Percentiles rank a stretch among this genome's conserved stretches.
Conservation (phyloP, 805 yeast species). For the Nakazawaea anatomiae region DNA sequence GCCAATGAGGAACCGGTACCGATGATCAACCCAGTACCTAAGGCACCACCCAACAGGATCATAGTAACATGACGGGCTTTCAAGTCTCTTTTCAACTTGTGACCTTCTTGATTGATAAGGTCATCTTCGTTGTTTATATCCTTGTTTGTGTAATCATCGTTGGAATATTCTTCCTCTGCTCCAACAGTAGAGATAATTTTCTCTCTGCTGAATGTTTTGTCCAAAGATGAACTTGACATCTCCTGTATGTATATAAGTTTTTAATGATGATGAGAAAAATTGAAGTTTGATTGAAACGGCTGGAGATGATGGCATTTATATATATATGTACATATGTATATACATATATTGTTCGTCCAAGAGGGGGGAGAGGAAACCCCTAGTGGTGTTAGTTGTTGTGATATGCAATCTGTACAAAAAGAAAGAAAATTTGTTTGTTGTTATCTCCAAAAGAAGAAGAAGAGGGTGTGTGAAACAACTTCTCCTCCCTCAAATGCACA, state of each 20-base stretch:
- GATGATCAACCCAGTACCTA: slow-evolving; percentile 75
- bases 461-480: too few species aligned
- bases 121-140: background rate
- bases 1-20: slow-evolving; percentile 69
- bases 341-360: background rate
- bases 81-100: slow-evolving; percentile 36
- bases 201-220: background rate
- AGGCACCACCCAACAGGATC: slow-evolving; percentile 77
- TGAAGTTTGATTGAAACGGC: too few species aligned
- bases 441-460: background rate
- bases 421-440: background rate
- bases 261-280: background rate
- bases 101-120: slow-evolving; percentile 26
- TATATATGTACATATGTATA: background rate
- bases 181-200: background rate
- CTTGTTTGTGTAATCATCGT: background rate
- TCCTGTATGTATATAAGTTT: background rate
- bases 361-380: background rate
- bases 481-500: too few species aligned
- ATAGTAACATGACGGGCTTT: slow-evolving; percentile 48
- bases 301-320: too few species aligned
- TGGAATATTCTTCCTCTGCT: background rate
- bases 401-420: too few species aligned
- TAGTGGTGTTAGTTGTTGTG: too few species aligned
- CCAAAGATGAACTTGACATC: slow-evolving; percentile 1